Evolutionary conservation across 108 stramenopile species (phyloP), one percentile per base, ranked within the genome.

Genomic region (Thalassiosira profunda): DNA sequence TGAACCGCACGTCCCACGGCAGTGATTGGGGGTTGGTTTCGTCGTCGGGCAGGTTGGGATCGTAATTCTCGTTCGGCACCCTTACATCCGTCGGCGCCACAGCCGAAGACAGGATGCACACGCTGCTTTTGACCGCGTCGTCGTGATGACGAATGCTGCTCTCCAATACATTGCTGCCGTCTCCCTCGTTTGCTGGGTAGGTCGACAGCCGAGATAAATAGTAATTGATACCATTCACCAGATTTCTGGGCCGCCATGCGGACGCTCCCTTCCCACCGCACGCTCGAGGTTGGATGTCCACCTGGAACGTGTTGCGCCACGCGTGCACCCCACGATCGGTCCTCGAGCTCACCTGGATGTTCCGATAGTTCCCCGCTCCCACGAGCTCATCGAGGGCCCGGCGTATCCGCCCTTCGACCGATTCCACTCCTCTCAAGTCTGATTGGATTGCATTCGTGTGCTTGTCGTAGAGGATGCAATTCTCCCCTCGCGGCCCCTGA

Each of bases 271-370:
- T n/a, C n/a, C n/a, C n/a, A n/a, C n/a, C n/a, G n/a, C n/a, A n/a
- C n/a, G n/a, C n/a, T 21, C 71, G 42, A 6, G 72, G 76, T 45
- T 80, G 70, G 44, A 94, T 74, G 54, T 95, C 93, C 23, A 95
- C 89, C 56, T 95, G 93, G 57, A 83, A 82, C 2, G 93, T 95
- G 69, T 95, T 95, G 44, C 86, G 83, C 62, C 88, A 70, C 11
- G 93, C 90, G 76, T 95, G 93, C 0, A 94, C 93, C 20, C 89
- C 89, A 30, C 90, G 79, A 79, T 95, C 93, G 2, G 93, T 95
- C 20, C 93, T 78, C 11, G 87, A 88, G 40, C 74, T 77, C 4
- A 90, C 90, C 62, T 90, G 85, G 12, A 95, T 72, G 41, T 95
- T 89, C 51, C 83, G 72, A 74, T 76, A 89, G 45, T 74, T 55